Evolutionary conservation across 139 green algal genomes (phyloP).

Genomic region (Asterochloris sp.): DNA sequence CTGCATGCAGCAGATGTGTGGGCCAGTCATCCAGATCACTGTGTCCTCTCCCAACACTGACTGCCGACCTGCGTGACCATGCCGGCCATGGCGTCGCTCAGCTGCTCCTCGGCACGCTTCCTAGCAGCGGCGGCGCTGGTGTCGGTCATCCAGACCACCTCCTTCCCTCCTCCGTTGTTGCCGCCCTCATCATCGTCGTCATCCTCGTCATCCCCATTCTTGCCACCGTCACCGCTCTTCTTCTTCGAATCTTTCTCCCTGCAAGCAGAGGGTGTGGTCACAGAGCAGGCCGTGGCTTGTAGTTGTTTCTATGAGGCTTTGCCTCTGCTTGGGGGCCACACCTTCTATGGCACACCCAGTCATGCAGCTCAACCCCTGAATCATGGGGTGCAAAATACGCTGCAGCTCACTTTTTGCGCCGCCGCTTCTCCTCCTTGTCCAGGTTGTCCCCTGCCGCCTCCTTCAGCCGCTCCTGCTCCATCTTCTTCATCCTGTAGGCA

Average conservation of each 20-base stretch:
- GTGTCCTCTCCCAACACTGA: no score
- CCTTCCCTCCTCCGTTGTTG: slow-evolving; percentile 45
- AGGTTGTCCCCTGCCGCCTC: slow-evolving; percentile 33
- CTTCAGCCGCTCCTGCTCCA: slow-evolving; percentile 86
- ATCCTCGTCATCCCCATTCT: slow-evolving; percentile 16
- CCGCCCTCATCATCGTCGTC: slow-evolving; percentile 38
- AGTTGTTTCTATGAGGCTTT: not conserved
- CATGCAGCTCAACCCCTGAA: no score
- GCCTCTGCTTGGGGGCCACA: no score
- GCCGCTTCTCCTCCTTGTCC: slow-evolving; percentile 49
- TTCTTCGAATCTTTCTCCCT: slow-evolving; percentile 61
- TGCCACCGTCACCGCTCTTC: slow-evolving; percentile 35
- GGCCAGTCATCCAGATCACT: no score
- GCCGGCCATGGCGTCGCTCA: slow-evolving; percentile 76
- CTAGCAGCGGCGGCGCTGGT: slow-evolving; percentile 75
- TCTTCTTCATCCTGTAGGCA: slow-evolving; percentile 72
- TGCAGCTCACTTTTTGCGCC: slow-evolving; percentile 59
- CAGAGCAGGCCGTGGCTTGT: not conserved
- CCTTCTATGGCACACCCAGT: no score
- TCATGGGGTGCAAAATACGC: no score
- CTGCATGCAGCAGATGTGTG: no score
- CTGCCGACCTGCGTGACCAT: slow-evolving; percentile 68
- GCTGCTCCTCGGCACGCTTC: slow-evolving; percentile 81
- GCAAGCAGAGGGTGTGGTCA: not conserved
- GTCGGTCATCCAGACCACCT: slow-evolving; percentile 93